phyloP scores from a whole-genome alignment of 768 basidiomycete species.

The Hygrophorus pudorinus region DNA sequence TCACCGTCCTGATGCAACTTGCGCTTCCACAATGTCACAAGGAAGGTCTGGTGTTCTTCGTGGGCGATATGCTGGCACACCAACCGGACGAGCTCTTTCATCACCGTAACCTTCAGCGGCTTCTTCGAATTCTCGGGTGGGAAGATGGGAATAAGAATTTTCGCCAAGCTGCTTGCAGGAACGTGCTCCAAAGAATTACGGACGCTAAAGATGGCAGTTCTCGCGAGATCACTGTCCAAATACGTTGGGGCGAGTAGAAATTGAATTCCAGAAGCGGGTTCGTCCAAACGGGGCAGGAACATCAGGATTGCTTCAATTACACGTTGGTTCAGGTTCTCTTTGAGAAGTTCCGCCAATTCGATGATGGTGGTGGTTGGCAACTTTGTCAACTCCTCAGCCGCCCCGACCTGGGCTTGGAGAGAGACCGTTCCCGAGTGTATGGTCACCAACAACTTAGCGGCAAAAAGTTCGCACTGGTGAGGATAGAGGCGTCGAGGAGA shows the following conservation, averaged over 20 bases:
- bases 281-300: slow-evolving; percentile 14
- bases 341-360: slow-evolving; percentile 11
- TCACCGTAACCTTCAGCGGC: slow-evolving; percentile 10
- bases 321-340: slow-evolving; percentile 11
- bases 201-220: slow-evolving; percentile 10
- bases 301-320: slow-evolving; percentile 13
- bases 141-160: slow-evolving; percentile 8
- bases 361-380: slow-evolving; percentile 13
- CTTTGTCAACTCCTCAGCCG: slow-evolving; percentile 11
- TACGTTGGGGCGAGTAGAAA: slow-evolving; percentile 11
- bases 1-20: slow-evolving; percentile 14
- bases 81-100: slow-evolving; percentile 14
- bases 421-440: slow-evolving; percentile 11
- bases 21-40: slow-evolving; percentile 10
- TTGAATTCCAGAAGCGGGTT: slow-evolving; percentile 13
- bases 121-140: slow-evolving; percentile 4
- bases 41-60: slow-evolving; percentile 9
- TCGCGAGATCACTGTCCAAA: slow-evolving; percentile 11
- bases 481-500: slow-evolving; percentile 8
- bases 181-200: slow-evolving; percentile 11
- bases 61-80: slow-evolving; percentile 7
- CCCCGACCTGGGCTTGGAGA: slow-evolving; percentile 7
- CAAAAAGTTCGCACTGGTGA: slow-evolving; percentile 13
- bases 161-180: slow-evolving; percentile 6
- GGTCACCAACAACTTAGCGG: slow-evolving; percentile 6